Evolutionary conservation across 2,329 filamentous ascomycete genomes (phyloP).

Genomic region (Trichoderma koningiopsis): DNA sequence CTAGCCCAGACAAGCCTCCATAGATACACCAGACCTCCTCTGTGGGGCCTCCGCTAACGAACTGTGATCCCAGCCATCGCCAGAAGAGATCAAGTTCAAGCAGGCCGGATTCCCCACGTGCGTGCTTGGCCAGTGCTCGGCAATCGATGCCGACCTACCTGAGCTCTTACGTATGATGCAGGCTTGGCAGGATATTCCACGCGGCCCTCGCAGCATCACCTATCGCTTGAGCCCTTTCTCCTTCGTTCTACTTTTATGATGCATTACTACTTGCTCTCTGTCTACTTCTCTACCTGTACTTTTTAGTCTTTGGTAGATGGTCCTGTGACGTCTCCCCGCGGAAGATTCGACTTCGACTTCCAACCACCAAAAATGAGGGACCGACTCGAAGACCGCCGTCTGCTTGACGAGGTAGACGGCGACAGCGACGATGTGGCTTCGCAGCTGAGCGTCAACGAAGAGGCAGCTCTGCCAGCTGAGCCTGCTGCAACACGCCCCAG

Average conservation of each 20-base stretch:
- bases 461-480: neutral
- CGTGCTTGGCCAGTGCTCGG: constrained; percentile 19
- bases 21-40: neutral
- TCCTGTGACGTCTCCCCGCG: neutral
- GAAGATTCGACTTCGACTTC: neutral
- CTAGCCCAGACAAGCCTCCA: neutral
- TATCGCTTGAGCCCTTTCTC: neutral
- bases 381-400: constrained; percentile 8
- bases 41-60: constrained; percentile 5
- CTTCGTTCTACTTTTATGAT: neutral
- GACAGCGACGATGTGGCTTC: constrained; percentile 9
- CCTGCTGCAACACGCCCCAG: neutral
- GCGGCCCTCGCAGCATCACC: constrained; percentile 1
- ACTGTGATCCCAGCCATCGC: neutral
- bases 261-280: neutral
- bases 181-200: neutral
- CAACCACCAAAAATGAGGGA: constrained; percentile 4
- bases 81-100: neutral
- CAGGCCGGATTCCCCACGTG: neutral
- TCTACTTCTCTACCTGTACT: neutral
- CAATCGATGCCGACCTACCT: constrained; percentile 9
- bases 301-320: neutral
- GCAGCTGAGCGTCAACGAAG: constrained; percentile 5
- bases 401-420: constrained; percentile 14
- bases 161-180: neutral